Evolutionary conservation across 768 basidiomycete genomes (phyloP).

Genomic region (Termitomyces sp.): DNA sequence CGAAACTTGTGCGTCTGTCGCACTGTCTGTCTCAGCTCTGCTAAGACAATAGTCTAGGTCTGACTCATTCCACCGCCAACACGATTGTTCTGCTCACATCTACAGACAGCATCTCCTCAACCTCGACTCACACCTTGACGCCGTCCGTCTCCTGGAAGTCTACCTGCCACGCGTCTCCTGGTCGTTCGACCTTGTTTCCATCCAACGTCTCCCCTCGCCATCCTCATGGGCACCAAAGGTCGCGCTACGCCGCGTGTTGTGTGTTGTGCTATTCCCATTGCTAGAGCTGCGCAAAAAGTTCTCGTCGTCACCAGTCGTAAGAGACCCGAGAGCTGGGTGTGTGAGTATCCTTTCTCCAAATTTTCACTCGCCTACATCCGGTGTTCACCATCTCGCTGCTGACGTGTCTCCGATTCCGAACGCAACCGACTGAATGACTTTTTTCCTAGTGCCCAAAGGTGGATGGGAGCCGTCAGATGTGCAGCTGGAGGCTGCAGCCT

Average conservation of each 20-base stretch:
- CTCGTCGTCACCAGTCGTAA: constrained; percentile 84
- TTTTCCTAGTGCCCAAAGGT: constrained; percentile 76
- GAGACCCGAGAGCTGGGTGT: constrained; percentile 76
- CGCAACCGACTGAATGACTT: constrained; percentile 5
- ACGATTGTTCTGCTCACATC: no score
- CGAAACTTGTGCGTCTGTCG: background rate
- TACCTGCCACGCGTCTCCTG: background rate
- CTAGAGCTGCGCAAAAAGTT: constrained; percentile 67
- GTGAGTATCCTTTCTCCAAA: constrained; percentile 49
- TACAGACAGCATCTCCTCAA: background rate
- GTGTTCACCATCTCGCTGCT: background rate
- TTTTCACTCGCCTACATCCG: constrained; percentile 8
- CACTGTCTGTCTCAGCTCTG: constrained; percentile 1
- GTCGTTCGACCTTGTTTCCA: background rate
- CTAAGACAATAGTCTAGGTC: constrained; percentile 3
- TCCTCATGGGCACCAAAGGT: constrained; percentile 60
- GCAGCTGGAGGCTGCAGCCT: constrained; percentile 81
- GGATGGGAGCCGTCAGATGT: constrained; percentile 85
- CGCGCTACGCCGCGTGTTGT: constrained; percentile 79
- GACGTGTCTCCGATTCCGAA: constrained; percentile 8
- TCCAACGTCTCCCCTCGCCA: constrained; percentile 1
- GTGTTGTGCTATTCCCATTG: constrained; percentile 86
- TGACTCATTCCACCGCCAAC: background rate
- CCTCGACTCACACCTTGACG: background rate
- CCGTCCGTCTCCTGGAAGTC: background rate